Percentiles rank a stretch among this genome's conserved stretches.
Conservation (phyloP, 805 yeast genomes). For the Candida orba region DNA sequence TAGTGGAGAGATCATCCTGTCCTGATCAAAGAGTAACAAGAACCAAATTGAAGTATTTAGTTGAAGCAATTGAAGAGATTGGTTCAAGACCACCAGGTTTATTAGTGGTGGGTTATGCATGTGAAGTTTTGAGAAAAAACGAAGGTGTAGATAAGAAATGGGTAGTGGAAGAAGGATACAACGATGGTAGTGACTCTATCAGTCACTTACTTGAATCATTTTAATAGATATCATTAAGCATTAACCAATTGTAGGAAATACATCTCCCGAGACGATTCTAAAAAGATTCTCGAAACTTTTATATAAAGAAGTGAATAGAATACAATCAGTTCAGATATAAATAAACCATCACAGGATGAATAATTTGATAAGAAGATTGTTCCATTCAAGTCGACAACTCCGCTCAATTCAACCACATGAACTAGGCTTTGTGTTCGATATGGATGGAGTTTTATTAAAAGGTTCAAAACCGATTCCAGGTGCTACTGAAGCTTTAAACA, state of each 20-base stretch:
- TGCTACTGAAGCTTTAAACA: constrained; percentile 54
- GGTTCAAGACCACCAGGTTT: constrained; percentile 94
- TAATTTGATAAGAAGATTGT: not conserved
- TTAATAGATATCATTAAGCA: constrained; percentile 1
- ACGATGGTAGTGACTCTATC: constrained; percentile 11
- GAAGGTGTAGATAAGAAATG: constrained; percentile 16
- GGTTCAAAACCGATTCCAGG: constrained; percentile 61
- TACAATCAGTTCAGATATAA: too few species aligned
- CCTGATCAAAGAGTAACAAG: constrained; percentile 85
- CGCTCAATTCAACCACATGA: constrained; percentile 10
- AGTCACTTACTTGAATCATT: not conserved
- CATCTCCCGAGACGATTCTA: not conserved
- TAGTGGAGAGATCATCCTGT: constrained; percentile 87
- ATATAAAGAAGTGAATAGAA: too few species aligned
- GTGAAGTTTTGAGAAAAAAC: constrained; percentile 37
- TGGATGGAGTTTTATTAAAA: constrained; percentile 83
- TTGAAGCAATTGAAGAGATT: constrained; percentile 62
- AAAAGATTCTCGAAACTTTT: too few species aligned
- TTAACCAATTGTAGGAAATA: not conserved
- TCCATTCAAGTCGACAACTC: constrained; percentile 1
- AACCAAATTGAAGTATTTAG: constrained; percentile 59
- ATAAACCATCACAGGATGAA: not conserved
- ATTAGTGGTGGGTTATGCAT: constrained; percentile 73
- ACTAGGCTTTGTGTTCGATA: constrained; percentile 27
- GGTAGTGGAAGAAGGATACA: constrained; percentile 31